Evolutionary conservation across 1,284 basidiomycete species (phyloP), one percentile per base, ranked within the genome.

Genomic region (Cutaneotrichosporon cutaneum): DNA sequence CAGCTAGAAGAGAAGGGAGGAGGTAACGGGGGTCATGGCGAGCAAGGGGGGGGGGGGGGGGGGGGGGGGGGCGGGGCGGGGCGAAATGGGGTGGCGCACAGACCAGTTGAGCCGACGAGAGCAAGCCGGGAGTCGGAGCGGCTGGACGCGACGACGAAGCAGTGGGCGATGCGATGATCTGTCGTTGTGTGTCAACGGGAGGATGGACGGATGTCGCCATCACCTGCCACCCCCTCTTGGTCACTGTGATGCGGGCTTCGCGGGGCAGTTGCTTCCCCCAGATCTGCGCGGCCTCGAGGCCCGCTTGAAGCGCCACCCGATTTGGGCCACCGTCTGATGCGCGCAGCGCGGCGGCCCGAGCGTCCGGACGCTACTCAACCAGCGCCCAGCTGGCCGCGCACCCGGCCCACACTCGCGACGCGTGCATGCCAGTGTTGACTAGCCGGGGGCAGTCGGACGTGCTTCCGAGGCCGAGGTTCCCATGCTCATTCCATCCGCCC

Each of bases 401-500:
- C 16, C 63, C 63, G 1, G 53, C 60, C 63, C 63, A 59, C 18
- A 57, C 58, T 10, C 53, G 22, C 24, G 18, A n/a, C 8, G 50
- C 44, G 6, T 32, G 22, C 6, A 30, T 24, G 4, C n/a, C 13
- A 18, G 21, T 14, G 18, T 44, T 36, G 32, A 55, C 35, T 11
- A 80, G 82, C 3, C 77, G 67, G 14, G 86, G 86, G 22, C 77
- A 45, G 42, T 80, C 72, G 11, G 83, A 77, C 4, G 83, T 84
- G 56, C 83, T 81, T 0, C 87, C 88, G 27, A 85, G 71, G 0
- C 89, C 92, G 16, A 95, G 82, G 76, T 94, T 96, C 13, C 93
- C 93, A 73, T 95, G 93, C 76, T 96, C 93, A 75, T 95, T 96
- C 93, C 93, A 95, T 0, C 93, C 93, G 88, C 92, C 94, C 0